phyloP scores from a whole-genome alignment of 345 rosid species.

The Aegle marmelos region DNA sequence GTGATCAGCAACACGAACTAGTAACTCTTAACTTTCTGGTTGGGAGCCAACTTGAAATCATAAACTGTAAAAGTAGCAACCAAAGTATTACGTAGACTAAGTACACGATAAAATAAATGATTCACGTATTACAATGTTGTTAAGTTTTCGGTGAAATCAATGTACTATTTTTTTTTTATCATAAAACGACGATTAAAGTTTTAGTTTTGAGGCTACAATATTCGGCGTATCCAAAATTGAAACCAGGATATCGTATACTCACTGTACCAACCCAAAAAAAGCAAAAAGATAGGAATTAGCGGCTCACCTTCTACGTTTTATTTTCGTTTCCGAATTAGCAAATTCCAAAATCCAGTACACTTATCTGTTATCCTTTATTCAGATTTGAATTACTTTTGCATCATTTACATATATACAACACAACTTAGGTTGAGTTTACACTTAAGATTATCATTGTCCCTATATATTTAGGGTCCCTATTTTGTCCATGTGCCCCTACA shows the following conservation, averaged over 20 bases:
- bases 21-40: conserved; percentile 12
- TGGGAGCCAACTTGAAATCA: conserved; percentile 12
- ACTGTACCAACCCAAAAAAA: neutral
- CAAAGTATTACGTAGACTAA: too few relatives aligned
- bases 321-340: neutral
- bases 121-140: neutral
- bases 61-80: neutral
- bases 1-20: neutral
- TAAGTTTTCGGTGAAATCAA: neutral
- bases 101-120: too few relatives aligned
- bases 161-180: neutral
- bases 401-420: neutral
- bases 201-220: too few relatives aligned
- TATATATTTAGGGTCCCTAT: neutral
- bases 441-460: conserved; percentile 1
- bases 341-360: neutral
- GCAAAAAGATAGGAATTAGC: neutral
- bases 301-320: neutral
- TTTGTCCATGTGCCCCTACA: neutral
- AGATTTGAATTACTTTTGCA: neutral
- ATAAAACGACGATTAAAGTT: too few relatives aligned
- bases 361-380: neutral
- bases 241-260: neutral
- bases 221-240: neutral
- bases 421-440: neutral